These are phyloP conservation scores for Quercus engelmannii DNA, from an alignment of 306 rosid species.

Conservation along the genomic window DNA sequence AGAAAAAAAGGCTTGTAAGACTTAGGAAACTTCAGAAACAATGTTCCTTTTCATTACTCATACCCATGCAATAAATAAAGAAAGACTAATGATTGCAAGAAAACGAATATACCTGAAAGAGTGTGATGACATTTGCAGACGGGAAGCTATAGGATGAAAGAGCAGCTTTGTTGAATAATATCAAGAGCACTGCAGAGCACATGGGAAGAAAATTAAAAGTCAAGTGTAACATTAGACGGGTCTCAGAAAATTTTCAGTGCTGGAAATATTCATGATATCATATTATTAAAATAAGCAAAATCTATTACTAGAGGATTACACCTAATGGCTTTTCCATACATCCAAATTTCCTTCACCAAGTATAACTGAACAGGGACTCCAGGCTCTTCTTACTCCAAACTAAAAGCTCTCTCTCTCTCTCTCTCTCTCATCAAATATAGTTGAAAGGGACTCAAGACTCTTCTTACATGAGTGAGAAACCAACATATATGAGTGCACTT, in stretches of 20 bases:
- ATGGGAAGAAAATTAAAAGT: background rate
- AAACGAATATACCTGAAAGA: conserved; percentile 65
- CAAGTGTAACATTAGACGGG: background rate
- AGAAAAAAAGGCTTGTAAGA: background rate
- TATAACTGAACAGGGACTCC: conserved; percentile 1
- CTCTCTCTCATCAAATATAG: too few relatives aligned
- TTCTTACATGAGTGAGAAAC: too few relatives aligned
- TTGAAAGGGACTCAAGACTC: too few relatives aligned
- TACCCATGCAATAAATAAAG: background rate
- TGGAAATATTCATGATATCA: background rate
- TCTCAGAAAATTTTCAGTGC: background rate
- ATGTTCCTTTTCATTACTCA: background rate
- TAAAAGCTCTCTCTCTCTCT: background rate
- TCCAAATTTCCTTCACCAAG: background rate
- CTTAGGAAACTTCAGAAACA: background rate
- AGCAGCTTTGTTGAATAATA: conserved; percentile 92
- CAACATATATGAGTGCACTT: too few relatives aligned
- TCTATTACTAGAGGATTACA: background rate
- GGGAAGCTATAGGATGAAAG: conserved; percentile 87
- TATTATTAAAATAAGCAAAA: background rate
- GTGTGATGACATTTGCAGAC: conserved; percentile 83
- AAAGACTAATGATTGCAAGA: background rate
- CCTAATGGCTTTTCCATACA: background rate
- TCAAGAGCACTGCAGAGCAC: conserved; percentile 65
- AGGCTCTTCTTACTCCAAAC: too few relatives aligned